A percentile compares a stretch with the other conserved stretches of the same genome.
phyloP scores from a whole-genome alignment of 139 green algal species.

The Parachlorella kessleri region DNA sequence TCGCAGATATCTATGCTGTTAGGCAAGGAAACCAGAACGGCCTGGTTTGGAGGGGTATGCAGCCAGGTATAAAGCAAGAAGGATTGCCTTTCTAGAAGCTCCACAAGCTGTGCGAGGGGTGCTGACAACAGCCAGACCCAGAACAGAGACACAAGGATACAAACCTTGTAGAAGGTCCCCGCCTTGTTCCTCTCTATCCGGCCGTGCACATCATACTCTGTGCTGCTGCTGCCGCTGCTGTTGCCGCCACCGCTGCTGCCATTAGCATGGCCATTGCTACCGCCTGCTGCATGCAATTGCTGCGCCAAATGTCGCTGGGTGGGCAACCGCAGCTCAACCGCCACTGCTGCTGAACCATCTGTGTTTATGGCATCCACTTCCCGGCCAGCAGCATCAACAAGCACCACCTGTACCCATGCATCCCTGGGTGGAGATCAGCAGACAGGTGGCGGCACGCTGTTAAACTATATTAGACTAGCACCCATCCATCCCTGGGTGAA shows the following conservation, averaged over 20 bases:
- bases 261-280: not conserved
- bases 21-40: not conserved
- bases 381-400: slow-evolving; percentile 25
- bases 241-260: not conserved
- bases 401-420: slow-evolving; percentile 10
- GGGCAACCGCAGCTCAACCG: slow-evolving; percentile 40
- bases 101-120: no score
- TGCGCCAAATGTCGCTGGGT: no score
- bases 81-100: slow-evolving; percentile 41
- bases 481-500: not conserved
- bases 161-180: not conserved
- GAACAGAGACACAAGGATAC: not conserved
- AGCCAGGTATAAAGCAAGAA: slow-evolving; percentile 50
- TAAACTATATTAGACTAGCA: not conserved
- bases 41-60: not conserved
- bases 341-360: slow-evolving; percentile 51
- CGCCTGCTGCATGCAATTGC: no score
- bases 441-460: slow-evolving; percentile 10
- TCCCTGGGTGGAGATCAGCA: no score
- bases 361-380: slow-evolving; percentile 13
- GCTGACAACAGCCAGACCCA: no score
- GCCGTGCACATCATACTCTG: slow-evolving; percentile 2
- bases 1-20: not conserved
- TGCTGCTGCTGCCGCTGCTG: not conserved
- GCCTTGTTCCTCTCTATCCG: slow-evolving; percentile 49